Evolutionary conservation across 169 alveolate genomes (phyloP), one percentile per base, ranked within the genome.

Genomic region (Plasmodium berghei): DNA sequence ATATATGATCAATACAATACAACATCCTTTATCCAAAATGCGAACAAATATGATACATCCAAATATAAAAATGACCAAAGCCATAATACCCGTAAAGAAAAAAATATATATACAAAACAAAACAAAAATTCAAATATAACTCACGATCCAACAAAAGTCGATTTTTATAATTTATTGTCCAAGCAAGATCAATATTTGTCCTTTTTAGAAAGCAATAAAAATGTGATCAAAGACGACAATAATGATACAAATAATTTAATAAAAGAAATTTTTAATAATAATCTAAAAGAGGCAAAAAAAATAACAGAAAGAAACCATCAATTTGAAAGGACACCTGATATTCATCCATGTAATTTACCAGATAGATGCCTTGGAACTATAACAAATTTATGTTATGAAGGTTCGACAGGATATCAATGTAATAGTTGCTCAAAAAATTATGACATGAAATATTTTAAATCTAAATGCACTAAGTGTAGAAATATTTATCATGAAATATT

Each of bases 351-450:
- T 70, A 75, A 89, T 6, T 26, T 89, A 59, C 91, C 95, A 34
- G 87, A 74, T 64, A 88, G 95, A 49, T 92, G 96, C 72, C 86
- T 77, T 70, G 93, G 88, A 45, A 74, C 87, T 54, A 88, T 91
- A 52, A 58, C 62, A 24, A 87, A 92, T 58, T 49, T 72, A 52
- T 93, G 96, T 45, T 42, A 49, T n/a, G 92, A 88, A 58, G 96
- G 96, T 2, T 92, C 96, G 2, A 56, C 80, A 22, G 96, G 96
- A 40, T 92, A 91, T 45, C 93, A 92, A 45, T 93, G 96, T 77
- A 91, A 89, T 69, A 89, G 80, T 54, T 93, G 96, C n/a, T 52
- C 48, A 58, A 48, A 61, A 49, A 92, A 91, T 22, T 93, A 89
- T 87, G 96, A 93, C 22, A 69, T 87, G 58, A 69, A 66, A 10